Base-by-base conservation (phyloP, 345 rosid species). In the Eucalyptus curtisii region DNA sequence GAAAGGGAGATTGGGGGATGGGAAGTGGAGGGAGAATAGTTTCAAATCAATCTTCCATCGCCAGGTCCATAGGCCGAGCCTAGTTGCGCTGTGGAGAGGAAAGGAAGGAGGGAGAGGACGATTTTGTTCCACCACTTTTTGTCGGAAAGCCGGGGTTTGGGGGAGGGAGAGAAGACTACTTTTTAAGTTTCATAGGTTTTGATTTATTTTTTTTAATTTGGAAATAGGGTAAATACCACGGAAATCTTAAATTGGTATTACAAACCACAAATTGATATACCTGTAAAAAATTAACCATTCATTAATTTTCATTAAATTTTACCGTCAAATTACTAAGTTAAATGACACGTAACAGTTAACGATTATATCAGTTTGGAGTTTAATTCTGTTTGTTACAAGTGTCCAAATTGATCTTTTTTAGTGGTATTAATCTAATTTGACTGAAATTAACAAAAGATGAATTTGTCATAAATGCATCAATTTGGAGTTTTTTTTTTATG, bases 381-480 rank as follows among this genome's bases (percentile, higher is more conserved):
- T 52, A 8, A 52, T 52, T 52, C 0, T 0, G 0, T 52, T 52
- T 19, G 57, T 52, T 1, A 20, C 10, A 52, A 52, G 55, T 52
- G 9, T 52, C 7, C 55, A 52, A 7, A 17, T 52, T 52, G 17
- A 52, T 52, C 24, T 1, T 52, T 52, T 52, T 52, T 52, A 52
- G 57, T 0, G 57, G 10, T 52, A 20, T 52, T 52, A 52, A 52
- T 52, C 10, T 19, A 52, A 52, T 52, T 52, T 52, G 4, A 52
- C 0, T 19, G 1, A 20, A 52, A 20, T 4, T 52, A 52, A 52
- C 0, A 2, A 20, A 52, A 52, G 1, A 0, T 52, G 20, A 52
- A 52, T 52, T 7, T 52, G 0, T 20, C 0, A 52, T 1, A 7
- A 19, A 52, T 52, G 1, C 2, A 52, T 0, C 0, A 2, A 0